These are phyloP conservation scores for Mimosa bimucronata DNA, from an alignment of 306 rosid genomes.

Conservation along the genomic window DNA sequence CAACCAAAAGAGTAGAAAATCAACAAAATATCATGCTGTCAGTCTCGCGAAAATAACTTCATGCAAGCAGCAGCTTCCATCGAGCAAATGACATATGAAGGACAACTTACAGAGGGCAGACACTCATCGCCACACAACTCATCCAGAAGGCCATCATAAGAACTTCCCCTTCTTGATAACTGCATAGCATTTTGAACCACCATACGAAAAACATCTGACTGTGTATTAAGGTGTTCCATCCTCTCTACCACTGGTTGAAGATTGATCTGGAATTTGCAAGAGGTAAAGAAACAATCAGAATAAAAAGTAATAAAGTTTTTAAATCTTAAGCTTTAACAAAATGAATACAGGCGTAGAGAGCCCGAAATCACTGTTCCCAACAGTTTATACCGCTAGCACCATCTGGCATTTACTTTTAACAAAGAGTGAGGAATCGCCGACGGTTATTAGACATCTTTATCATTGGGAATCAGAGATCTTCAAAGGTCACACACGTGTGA, in stretches of 20 bases:
- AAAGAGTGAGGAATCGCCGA: neutral
- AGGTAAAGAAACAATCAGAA: conserved; percentile 17
- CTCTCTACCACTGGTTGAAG: conserved; percentile 61
- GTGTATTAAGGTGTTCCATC: conserved; percentile 56
- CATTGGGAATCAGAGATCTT: neutral
- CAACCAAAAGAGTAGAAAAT: neutral
- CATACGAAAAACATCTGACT: conserved; percentile 67
- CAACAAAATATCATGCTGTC: neutral
- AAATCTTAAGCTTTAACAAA: conserved; percentile 1
- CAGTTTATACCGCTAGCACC: neutral
- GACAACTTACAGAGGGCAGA: conserved; percentile 63
- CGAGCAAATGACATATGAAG: conserved; percentile 2
- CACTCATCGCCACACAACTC: conserved; percentile 73
- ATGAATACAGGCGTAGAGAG: neutral
- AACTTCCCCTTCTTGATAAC: conserved; percentile 54
- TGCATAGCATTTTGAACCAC: conserved; percentile 71
- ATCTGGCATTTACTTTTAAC: neutral
- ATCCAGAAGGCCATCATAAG: conserved; percentile 57
- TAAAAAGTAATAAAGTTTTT: neutral
- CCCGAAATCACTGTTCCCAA: neutral
- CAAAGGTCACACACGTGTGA: neutral
- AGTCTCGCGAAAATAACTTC: neutral
- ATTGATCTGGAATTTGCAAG: conserved; percentile 49
- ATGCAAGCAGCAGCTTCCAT: conserved; percentile 20
- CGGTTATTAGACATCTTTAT: neutral